Conservation (phyloP, 805 yeast genomes). For the Wickerhamomyces alni region DNA sequence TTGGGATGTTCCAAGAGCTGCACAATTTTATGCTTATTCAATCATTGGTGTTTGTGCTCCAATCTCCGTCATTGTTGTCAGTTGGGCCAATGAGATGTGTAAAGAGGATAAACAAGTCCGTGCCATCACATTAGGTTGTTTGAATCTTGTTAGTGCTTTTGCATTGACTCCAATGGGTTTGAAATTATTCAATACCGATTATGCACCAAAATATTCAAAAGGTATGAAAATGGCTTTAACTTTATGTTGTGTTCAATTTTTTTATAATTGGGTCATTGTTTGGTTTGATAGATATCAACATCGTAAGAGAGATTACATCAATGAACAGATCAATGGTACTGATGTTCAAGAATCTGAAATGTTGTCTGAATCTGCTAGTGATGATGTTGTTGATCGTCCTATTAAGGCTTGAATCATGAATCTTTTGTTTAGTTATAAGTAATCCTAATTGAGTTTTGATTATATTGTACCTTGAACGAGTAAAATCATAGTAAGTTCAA, state of each 20-base stretch:
- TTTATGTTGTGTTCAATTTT: not conserved
- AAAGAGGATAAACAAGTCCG: constrained; percentile 1
- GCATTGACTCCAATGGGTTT: not conserved
- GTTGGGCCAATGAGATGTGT: constrained; percentile 3
- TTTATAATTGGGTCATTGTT: not conserved
- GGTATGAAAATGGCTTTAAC: not conserved
- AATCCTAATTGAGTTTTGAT: too few relatives aligned
- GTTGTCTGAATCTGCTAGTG: too few relatives aligned
- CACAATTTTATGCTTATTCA: not conserved
- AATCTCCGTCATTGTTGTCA: not conserved
- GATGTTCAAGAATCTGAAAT: too few relatives aligned
- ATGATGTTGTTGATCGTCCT: too few relatives aligned
- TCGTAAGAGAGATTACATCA: constrained; percentile 1
- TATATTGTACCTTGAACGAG: too few relatives aligned
- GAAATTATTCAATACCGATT: not conserved
- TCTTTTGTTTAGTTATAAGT: too few relatives aligned
- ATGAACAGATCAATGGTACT: not conserved
- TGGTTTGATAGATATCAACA: constrained; percentile 2
- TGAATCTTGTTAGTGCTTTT: not conserved
- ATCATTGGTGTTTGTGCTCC: constrained; percentile 1
- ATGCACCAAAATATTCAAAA: not conserved
- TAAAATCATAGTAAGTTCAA: too few relatives aligned
- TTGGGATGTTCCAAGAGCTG: constrained; percentile 1
- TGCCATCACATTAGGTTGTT: not conserved
- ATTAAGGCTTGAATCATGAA: too few relatives aligned